Conservation (phyloP, 179 eudicot genomes). For the Amaranthus tricolor region DNA sequence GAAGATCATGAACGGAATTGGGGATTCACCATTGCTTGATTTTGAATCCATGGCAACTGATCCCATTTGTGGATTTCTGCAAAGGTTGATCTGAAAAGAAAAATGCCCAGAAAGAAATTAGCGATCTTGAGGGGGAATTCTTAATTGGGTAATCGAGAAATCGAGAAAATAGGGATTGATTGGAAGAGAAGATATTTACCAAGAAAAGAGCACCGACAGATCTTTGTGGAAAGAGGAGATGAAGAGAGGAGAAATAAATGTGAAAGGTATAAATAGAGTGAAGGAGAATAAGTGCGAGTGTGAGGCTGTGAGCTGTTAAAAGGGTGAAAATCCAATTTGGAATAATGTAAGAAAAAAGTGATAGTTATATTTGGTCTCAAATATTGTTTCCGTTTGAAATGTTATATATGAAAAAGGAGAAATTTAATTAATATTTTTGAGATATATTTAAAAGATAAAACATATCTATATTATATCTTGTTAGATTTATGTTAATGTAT, state of each 20-base stretch:
- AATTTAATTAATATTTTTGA: too few relatives aligned
- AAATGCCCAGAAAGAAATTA: background rate
- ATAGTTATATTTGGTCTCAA: too few relatives aligned
- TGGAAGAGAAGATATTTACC: slow-evolving; percentile 5
- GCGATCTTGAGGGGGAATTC: background rate
- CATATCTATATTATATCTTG: too few relatives aligned
- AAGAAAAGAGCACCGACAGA: slow-evolving; percentile 27
- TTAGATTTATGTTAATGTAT: too few relatives aligned
- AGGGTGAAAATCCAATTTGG: background rate
- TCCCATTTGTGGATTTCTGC: slow-evolving; percentile 18
- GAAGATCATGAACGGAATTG: slow-evolving; percentile 63
- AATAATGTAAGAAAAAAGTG: too few relatives aligned
- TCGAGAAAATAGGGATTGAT: background rate
- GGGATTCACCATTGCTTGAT: slow-evolving; percentile 26
- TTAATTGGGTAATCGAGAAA: background rate
- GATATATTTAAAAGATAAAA: too few relatives aligned
- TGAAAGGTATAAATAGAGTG: slow-evolving; percentile 1
- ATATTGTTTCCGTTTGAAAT: too few relatives aligned
- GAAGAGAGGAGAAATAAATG: background rate
- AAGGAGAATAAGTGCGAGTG: background rate
- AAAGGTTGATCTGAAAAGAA: background rate
- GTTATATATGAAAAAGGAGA: background rate
- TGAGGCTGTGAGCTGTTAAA: slow-evolving; percentile 12
- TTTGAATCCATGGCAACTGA: slow-evolving; percentile 10
- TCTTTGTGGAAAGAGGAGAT: background rate